A percentile compares a stretch with the other conserved stretches of the same genome.
Evolutionary conservation across 2,329 filamentous ascomycete genomes (phyloP).

Genomic region (Fusarium scirpi): DNA sequence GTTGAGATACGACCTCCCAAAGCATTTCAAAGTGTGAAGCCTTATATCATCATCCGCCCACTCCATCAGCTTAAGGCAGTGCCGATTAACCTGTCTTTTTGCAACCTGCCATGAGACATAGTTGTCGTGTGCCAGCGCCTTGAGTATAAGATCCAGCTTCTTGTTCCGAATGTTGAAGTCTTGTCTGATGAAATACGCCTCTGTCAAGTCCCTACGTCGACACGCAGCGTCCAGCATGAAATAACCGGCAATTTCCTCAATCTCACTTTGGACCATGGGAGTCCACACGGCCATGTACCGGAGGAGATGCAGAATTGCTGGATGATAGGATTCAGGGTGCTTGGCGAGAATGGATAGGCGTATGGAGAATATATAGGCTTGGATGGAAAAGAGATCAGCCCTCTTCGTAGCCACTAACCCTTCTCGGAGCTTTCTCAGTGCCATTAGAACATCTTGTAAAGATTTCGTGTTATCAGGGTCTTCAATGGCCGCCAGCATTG

Average conservation of each 20-base stretch:
- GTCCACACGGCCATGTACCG: slow-evolving; percentile 75
- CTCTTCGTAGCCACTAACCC: slow-evolving; percentile 84
- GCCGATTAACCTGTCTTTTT: slow-evolving; percentile 80
- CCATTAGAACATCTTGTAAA: slow-evolving; percentile 80
- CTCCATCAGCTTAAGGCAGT: slow-evolving; percentile 82
- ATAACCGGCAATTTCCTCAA: slow-evolving; percentile 84
- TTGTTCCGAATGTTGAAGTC: slow-evolving; percentile 72
- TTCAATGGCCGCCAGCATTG: slow-evolving; percentile 36
- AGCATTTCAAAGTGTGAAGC: slow-evolving; percentile 84
- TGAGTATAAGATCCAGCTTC: slow-evolving; percentile 76
- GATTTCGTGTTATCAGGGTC: slow-evolving; percentile 65
- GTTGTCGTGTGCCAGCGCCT: slow-evolving; percentile 81
- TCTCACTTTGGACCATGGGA: slow-evolving; percentile 77
- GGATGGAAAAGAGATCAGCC: slow-evolving; percentile 83
- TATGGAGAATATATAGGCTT: slow-evolving; percentile 92
- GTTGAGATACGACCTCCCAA: slow-evolving; percentile 83
- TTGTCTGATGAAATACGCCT: slow-evolving; percentile 76
- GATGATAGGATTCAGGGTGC: slow-evolving; percentile 89
- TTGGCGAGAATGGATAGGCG: slow-evolving; percentile 83
- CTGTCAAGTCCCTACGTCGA: slow-evolving; percentile 78
- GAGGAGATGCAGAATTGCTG: slow-evolving; percentile 84
- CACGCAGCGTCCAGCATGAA: slow-evolving; percentile 90
- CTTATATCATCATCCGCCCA: slow-evolving; percentile 82
- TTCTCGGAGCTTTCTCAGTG: slow-evolving; percentile 92
- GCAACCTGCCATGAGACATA: slow-evolving; percentile 82